Percentiles rank a stretch among this genome's conserved stretches.
phyloP scores from a whole-genome alignment of 805 yeast species.

The Saccharomycopsis babjevae region DNA sequence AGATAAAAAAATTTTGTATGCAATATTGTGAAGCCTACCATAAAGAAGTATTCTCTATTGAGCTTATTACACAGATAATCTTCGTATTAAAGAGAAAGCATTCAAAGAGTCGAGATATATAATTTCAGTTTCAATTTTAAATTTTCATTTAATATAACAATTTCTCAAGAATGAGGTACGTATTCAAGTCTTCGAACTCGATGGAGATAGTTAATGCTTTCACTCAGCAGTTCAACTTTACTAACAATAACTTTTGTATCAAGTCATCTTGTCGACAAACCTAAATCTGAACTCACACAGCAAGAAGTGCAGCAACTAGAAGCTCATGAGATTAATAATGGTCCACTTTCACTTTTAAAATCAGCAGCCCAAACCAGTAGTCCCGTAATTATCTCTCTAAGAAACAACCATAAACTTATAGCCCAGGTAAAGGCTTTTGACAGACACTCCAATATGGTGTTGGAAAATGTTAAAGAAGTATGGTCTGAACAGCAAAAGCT shows the following conservation, averaged over 20 bases:
- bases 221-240: background rate
- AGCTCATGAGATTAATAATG: conserved; percentile 80
- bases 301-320: conserved; percentile 73
- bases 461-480: conserved; percentile 83
- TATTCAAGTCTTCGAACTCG: background rate
- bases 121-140: no score
- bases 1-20: no score
- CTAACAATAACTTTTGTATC: background rate
- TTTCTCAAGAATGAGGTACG: background rate
- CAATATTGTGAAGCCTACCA: no score
- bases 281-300: conserved; percentile 71
- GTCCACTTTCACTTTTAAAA: conserved; percentile 85
- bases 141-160: no score
- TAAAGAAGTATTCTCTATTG: no score
- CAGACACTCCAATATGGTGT: conserved; percentile 87
- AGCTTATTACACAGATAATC: no score
- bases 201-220: no score
- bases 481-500: conserved; percentile 44
- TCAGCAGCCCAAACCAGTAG: conserved; percentile 65
- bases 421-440: conserved; percentile 92
- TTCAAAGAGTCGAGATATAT: no score
- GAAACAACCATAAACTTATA: conserved; percentile 87
- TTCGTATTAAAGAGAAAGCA: no score
- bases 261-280: conserved; percentile 61
- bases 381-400: conserved; percentile 75